These are phyloP conservation scores for Ustilago trichophora DNA, from an alignment of 1,284 basidiomycete species.

Conservation along the genomic window DNA sequence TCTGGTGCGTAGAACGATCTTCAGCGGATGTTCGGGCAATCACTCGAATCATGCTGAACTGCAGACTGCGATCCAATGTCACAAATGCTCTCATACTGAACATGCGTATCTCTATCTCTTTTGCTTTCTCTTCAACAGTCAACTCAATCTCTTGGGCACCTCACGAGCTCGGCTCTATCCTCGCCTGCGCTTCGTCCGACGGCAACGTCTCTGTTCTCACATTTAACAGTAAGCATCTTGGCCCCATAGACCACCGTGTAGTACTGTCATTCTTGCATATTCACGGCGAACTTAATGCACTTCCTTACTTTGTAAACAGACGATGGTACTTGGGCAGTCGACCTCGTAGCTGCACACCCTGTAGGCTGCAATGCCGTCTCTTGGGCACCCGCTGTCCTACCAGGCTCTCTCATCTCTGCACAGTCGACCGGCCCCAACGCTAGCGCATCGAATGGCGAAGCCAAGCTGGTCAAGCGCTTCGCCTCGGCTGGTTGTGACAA, in stretches of 20 bases:
- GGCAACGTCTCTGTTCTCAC: conserved; percentile 95
- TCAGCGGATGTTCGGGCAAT: too few relatives aligned
- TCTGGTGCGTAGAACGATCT: conserved; percentile 73
- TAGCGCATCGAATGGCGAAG: conserved; percentile 12
- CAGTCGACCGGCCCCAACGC: conserved; percentile 65
- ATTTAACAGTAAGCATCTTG: conserved; percentile 87
- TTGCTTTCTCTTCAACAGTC: conserved; percentile 70
- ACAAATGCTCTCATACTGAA: neutral
- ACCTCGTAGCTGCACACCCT: conserved; percentile 93
- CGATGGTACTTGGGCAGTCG: conserved; percentile 94
- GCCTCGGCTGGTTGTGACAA: conserved; percentile 96
- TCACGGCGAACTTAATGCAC: neutral
- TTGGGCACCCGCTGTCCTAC: conserved; percentile 92
- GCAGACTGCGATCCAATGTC: too few relatives aligned
- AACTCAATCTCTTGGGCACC: conserved; percentile 99
- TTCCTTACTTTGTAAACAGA: conserved; percentile 70
- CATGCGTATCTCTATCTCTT: conserved; percentile 74
- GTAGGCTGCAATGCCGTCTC: conserved; percentile 97
- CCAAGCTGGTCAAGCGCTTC: conserved; percentile 70
- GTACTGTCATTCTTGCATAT: too few relatives aligned
- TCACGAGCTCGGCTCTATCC: conserved; percentile 93
- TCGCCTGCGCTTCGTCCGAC: conserved; percentile 97
- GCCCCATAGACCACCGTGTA: too few relatives aligned
- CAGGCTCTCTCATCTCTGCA: conserved; percentile 73
- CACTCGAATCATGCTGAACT: too few relatives aligned